Conservation (phyloP, 352 stramenopile species). For the Phytopythium ostracodes region DNA sequence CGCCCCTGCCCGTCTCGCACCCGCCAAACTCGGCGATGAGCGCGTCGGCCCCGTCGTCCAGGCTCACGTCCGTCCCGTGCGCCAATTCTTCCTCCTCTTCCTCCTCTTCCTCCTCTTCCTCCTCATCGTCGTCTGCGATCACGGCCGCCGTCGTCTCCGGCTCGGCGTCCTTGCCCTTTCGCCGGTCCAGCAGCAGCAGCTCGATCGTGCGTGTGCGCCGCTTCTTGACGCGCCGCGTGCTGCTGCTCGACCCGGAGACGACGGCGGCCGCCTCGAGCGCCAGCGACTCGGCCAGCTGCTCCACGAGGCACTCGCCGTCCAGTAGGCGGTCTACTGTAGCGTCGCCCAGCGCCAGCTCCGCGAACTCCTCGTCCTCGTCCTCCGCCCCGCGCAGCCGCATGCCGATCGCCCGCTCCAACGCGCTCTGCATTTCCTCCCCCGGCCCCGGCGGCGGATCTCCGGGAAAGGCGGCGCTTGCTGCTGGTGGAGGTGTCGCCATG, state of each 20-base stretch:
- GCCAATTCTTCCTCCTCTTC: background rate
- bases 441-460: background rate
- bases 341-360: conserved; percentile 28
- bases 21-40: conserved; percentile 34
- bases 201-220: conserved; percentile 13
- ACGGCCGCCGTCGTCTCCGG: background rate
- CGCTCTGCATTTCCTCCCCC: background rate
- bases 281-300: conserved; percentile 22
- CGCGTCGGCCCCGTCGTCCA: conserved; percentile 26
- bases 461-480: background rate
- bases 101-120: conserved; percentile 11
- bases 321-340: conserved; percentile 36
- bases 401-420: background rate
- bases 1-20: conserved; percentile 7
- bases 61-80: conserved; percentile 1
- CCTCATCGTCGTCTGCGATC: conserved; percentile 3
- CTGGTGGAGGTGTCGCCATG: too few species aligned
- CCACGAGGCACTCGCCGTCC: conserved; percentile 38
- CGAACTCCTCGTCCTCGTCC: conserved; percentile 26
- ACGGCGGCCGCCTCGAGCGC: conserved; percentile 5
- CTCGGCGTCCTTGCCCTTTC: background rate
- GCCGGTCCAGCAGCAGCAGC: background rate
- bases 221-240: conserved; percentile 16
- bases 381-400: conserved; percentile 1
- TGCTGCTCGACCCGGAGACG: background rate